Evolutionary conservation across 805 yeast species (phyloP).

Genomic region (Lipomyces sp.): DNA sequence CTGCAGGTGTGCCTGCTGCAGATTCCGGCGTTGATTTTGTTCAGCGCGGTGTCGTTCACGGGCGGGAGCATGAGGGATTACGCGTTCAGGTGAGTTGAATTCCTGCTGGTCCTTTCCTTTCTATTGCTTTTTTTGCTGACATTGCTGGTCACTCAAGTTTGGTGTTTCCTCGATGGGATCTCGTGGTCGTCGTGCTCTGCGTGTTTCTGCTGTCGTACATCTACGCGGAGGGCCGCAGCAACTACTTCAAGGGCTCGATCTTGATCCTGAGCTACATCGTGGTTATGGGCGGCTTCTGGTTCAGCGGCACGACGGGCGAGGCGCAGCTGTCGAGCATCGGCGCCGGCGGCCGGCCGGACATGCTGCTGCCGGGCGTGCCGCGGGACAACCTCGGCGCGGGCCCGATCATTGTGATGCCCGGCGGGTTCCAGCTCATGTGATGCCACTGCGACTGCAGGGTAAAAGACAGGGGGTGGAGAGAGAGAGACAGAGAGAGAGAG

Average conservation of each 20-base stretch:
- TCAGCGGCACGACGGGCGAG: constrained; percentile 46
- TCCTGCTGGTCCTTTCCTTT: neutral
- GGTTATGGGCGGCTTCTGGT: constrained; percentile 76
- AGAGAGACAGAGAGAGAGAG: too few relatives aligned
- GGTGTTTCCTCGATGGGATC: constrained; percentile 94
- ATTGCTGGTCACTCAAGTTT: constrained; percentile 64
- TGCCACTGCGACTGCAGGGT: too few relatives aligned
- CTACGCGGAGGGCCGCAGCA: constrained; percentile 94
- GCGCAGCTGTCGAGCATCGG: constrained; percentile 23
- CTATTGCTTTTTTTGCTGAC: constrained; percentile 36
- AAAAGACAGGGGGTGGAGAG: too few relatives aligned
- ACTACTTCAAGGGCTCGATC: constrained; percentile 87
- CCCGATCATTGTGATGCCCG: neutral
- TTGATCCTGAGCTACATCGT: constrained; percentile 74
- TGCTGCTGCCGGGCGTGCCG: neutral
- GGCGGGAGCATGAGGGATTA: constrained; percentile 32
- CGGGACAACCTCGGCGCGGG: neutral
- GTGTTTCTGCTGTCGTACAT: constrained; percentile 88
- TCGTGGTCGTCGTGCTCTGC: constrained; percentile 77
- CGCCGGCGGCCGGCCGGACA: neutral
- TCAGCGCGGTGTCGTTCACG: constrained; percentile 20
- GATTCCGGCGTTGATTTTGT: constrained; percentile 83
- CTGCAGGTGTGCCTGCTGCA: constrained; percentile 91
- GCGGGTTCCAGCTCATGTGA: too few relatives aligned
- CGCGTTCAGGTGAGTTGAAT: constrained; percentile 28